Percentiles rank a stretch among this genome's conserved stretches.
These are phyloP conservation scores for Ophiobolus disseminans DNA, from an alignment of 2,329 filamentous ascomycete genomes.

Conservation along the genomic window DNA sequence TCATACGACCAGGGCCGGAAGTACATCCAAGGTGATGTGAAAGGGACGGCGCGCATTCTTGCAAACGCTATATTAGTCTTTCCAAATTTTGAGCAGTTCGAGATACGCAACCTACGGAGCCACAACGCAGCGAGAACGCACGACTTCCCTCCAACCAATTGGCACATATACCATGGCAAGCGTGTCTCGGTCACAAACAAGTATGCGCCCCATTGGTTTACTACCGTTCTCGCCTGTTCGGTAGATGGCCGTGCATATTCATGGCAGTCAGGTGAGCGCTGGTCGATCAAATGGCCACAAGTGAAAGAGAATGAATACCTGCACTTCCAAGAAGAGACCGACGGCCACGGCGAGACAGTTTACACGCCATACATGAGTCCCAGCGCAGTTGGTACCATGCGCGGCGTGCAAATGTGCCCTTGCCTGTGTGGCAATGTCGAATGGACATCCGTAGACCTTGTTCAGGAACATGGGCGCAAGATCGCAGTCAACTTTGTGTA, in stretches of 20 bases:
- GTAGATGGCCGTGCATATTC: background rate
- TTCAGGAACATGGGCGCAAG: slow-evolving; percentile 5
- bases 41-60: background rate
- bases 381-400: background rate
- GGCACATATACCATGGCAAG: background rate
- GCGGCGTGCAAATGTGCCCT: slow-evolving; percentile 3
- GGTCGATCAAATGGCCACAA: slow-evolving; percentile 4
- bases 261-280: slow-evolving; percentile 8
- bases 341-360: background rate
- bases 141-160: background rate
- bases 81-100: slow-evolving; percentile 6
- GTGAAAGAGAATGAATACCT: background rate
- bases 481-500: slow-evolving; percentile 1
- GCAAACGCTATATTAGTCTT: slow-evolving; percentile 9
- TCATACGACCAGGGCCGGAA: background rate
- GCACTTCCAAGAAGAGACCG: background rate
- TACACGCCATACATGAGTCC: background rate
- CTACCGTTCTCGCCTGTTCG: background rate
- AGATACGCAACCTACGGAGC: background rate
- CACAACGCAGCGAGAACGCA: background rate
- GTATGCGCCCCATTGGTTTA: slow-evolving; percentile 4
- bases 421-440: slow-evolving; percentile 2
- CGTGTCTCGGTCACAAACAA: background rate
- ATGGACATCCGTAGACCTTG: slow-evolving; percentile 4
- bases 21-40: background rate